phyloP scores from a whole-genome alignment of 306 rosid species.

The Castanea sativa region DNA sequence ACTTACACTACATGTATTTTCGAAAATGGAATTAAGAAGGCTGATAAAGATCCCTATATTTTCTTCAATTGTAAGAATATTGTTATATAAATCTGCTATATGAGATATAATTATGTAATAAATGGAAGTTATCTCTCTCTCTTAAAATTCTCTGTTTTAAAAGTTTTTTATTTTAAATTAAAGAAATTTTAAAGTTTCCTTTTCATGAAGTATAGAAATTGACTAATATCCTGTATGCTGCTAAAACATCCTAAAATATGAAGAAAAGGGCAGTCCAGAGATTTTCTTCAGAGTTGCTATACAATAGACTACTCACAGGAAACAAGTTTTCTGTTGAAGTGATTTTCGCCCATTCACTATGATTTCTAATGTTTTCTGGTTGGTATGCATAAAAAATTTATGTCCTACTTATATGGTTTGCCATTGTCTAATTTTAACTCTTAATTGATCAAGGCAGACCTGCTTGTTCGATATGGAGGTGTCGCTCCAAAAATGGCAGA shows the following conservation, averaged over 20 bases:
- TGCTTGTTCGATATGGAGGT: conserved; percentile 85
- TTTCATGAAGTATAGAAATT: background rate
- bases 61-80: no score
- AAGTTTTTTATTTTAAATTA: background rate
- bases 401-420: background rate
- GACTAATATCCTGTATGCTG: background rate
- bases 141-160: background rate
- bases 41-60: no score
- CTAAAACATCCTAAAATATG: background rate
- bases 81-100: no score
- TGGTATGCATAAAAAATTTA: background rate
- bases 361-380: background rate
- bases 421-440: conserved; percentile 16
- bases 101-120: no score
- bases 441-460: conserved; percentile 68
- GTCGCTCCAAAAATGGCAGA: conserved; percentile 99
- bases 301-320: background rate
- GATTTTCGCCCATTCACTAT: conserved; percentile 4
- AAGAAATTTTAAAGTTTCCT: background rate
- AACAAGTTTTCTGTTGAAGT: background rate
- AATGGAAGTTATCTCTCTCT: background rate
- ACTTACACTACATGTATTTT: no score
- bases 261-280: background rate
- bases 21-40: no score
- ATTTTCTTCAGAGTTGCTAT: background rate